Evolutionary conservation across 371 early-diverging fungal species (phyloP), one percentile per base, ranked within the genome.

Genomic region (Syncephalastrum contaminatum): DNA sequence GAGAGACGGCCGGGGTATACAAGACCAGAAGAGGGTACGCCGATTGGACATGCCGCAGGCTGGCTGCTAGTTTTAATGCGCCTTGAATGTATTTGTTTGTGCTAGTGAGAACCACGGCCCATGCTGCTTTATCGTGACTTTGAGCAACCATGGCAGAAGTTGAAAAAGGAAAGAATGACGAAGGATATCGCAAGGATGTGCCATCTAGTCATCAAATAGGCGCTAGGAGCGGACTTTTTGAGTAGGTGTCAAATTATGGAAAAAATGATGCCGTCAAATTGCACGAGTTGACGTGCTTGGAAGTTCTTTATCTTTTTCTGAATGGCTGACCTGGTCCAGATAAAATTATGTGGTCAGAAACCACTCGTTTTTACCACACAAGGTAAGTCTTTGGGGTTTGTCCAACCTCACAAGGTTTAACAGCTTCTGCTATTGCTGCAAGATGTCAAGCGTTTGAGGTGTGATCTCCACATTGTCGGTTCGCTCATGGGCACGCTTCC

Each of bases 1-100:
- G 18, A 0, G 63, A 41, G 2, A 64, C 60, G 2, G 43, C 54
- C 14, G 85, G 77, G 0, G 93, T 85, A 36, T 81, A 83, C 58
- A 95, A 69, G 47, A 85, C 77, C 18, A 90, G 77, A 40, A 92
- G 67, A 42, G 71, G 67, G 53, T 84, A 75, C 4, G 62, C 66
- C 4, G 89, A 86, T 19, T 70, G 22, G 30, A 64, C 64, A 16
- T 69, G 70, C 4, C 85, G 79, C 30, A 96, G 79, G 4, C 90
- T 86, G 51, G 84, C 43, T 15, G 54, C 48, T 14, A 64, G 19
- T 14, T 49, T 45, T 13, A 60, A 39, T 4, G 53, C 54, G 13
- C 65, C 65, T 30, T 56, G 27, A 3, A 64, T 53, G 20, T 64
- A 64, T 4, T 50, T 24, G 27, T 64, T 53, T 2, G 52, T 53